A percentile compares a stretch with the other conserved stretches of the same genome.
Conservation (phyloP, 176 grass and related monocot species). For the Carex cristatella region DNA sequence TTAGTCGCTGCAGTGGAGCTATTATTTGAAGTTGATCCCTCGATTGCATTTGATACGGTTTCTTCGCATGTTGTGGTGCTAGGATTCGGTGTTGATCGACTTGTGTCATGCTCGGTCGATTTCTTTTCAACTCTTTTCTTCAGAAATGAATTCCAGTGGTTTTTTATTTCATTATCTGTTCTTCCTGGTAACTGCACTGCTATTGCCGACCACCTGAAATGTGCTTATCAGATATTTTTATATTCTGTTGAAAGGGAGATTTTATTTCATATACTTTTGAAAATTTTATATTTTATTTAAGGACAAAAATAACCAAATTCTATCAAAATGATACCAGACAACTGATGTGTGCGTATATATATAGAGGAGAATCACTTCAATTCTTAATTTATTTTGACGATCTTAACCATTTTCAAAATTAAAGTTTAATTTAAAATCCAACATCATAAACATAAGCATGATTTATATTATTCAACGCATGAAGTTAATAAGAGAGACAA, state of each 20-base stretch:
- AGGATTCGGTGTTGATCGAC: not conserved
- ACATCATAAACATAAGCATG: too few species aligned
- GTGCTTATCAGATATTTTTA: not conserved
- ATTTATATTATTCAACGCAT: not conserved
- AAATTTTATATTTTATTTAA: not conserved
- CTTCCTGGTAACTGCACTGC: constrained; percentile 24
- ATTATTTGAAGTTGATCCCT: not conserved
- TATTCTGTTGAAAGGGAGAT: not conserved
- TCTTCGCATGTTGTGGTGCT: not conserved
- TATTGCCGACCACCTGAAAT: constrained; percentile 34
- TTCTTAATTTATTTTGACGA: too few species aligned
- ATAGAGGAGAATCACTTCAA: too few species aligned
- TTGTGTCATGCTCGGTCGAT: not conserved
- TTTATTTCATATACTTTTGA: not conserved
- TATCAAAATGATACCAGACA: not conserved
- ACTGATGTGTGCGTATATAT: not conserved
- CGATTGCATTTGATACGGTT: not conserved
- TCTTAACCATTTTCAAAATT: too few species aligned
- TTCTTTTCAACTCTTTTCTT: constrained; percentile 21
- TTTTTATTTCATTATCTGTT: constrained; percentile 38
- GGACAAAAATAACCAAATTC: not conserved
- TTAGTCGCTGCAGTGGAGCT: not conserved
- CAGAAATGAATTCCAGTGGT: constrained; percentile 35
- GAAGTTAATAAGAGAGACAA: not conserved
- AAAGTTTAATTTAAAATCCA: too few species aligned